Conservation (phyloP, 306 rosid genomes). For the Coriaria nepalensis region DNA sequence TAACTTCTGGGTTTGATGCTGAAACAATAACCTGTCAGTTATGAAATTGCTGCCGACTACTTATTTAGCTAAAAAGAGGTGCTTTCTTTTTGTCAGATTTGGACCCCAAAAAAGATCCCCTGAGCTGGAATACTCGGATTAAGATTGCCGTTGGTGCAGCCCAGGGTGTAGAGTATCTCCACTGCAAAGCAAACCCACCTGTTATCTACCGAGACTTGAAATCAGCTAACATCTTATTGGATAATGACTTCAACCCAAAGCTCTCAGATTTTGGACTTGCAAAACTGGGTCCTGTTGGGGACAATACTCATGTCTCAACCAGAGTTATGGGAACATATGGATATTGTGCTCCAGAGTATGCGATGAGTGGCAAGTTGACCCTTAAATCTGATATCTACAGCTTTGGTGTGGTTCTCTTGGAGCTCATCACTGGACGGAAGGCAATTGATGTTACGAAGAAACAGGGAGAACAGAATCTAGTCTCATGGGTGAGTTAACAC, state of each 20-base stretch:
- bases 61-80: conserved; percentile 6
- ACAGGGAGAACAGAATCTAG: conserved; percentile 81
- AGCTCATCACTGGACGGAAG: conserved; percentile 81
- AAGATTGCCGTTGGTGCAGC: conserved; percentile 89
- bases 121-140: conserved; percentile 71
- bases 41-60: not conserved
- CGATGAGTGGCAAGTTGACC: conserved; percentile 93
- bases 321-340: conserved; percentile 98
- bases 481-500: conserved; percentile 56
- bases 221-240: conserved; percentile 83
- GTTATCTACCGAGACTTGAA: conserved; percentile 93
- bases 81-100: conserved; percentile 34
- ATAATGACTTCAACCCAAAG: conserved; percentile 62
- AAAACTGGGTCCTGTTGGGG: conserved; percentile 95
- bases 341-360: conserved; percentile 96
- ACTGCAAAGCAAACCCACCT: conserved; percentile 84
- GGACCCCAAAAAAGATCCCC: conserved; percentile 34
- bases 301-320: conserved; percentile 90
- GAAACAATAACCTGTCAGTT: not conserved
- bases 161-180: conserved; percentile 86
- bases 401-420: conserved; percentile 94
- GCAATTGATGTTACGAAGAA: conserved; percentile 50
- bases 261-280: conserved; percentile 97
- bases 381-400: conserved; percentile 94
- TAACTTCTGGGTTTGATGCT: no score